These are phyloP conservation scores for Chlorencoelia australis DNA, from an alignment of 2,329 filamentous ascomycete genomes.

Conservation along the genomic window DNA sequence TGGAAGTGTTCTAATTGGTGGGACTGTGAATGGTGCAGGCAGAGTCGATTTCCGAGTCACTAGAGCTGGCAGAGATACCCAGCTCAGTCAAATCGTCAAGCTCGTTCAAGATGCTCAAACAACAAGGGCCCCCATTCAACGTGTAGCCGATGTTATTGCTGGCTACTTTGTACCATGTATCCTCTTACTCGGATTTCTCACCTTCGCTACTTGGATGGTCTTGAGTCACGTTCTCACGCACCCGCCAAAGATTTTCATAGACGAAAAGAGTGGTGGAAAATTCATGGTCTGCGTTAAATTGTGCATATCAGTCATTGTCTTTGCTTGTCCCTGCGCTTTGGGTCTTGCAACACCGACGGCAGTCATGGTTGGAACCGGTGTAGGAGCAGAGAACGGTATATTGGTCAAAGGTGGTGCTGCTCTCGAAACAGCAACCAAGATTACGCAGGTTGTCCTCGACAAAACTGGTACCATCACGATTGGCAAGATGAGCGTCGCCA, in stretches of 20 bases:
- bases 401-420: conserved; percentile 95
- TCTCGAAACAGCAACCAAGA: conserved; percentile 79
- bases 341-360: conserved; percentile 92
- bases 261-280: conserved; percentile 74
- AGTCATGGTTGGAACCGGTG: conserved; percentile 97
- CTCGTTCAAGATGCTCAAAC: conserved; percentile 98
- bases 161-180: conserved; percentile 93
- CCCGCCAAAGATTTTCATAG: conserved; percentile 81
- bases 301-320: conserved; percentile 96
- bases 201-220: conserved; percentile 89
- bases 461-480: conserved; percentile 94
- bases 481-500: conserved; percentile 88
- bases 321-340: conserved; percentile 94
- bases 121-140: conserved; percentile 85
- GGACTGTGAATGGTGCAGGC: conserved; percentile 90
- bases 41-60: conserved; percentile 88
- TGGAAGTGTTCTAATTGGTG: conserved; percentile 72
- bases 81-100: conserved; percentile 95
- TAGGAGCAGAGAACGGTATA: conserved; percentile 91
- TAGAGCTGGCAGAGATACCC: conserved; percentile 85
- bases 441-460: conserved; percentile 85
- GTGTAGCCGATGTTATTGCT: conserved; percentile 80
- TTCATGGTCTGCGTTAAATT: conserved; percentile 96
- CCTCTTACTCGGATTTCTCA: conserved; percentile 70
- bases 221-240: conserved; percentile 75